These are phyloP conservation scores for Dactylorhiza incarnata DNA, from an alignment of 106 monocot species.

Conservation along the genomic window DNA sequence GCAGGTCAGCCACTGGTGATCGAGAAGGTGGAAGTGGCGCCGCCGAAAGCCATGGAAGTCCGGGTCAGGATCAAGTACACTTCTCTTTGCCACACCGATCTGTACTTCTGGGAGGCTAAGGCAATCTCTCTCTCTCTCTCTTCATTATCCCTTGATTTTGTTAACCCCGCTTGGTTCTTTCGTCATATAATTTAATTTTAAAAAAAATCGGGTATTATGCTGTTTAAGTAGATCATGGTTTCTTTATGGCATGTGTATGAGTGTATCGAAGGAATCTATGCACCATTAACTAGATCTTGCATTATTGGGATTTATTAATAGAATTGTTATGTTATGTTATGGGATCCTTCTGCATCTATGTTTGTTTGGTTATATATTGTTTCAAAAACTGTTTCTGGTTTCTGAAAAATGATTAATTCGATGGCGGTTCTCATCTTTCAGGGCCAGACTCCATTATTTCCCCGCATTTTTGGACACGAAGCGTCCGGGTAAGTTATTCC, in stretches of 20 bases:
- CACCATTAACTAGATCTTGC: too few species aligned
- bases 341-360: too few species aligned
- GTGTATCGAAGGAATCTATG: too few species aligned
- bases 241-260: too few species aligned
- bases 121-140: slow-evolving; percentile 7
- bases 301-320: too few species aligned
- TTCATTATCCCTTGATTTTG: background rate
- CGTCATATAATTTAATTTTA: too few species aligned
- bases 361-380: too few species aligned
- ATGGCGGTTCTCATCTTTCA: slow-evolving; percentile 4
- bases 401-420: too few species aligned
- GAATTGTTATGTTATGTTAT: too few species aligned
- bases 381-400: too few species aligned
- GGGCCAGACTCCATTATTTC: slow-evolving; percentile 41
- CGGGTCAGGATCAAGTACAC: slow-evolving; percentile 42
- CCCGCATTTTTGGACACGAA: slow-evolving; percentile 54
- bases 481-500: slow-evolving; percentile 34
- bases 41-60: slow-evolving; percentile 40
- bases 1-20: slow-evolving; percentile 48
- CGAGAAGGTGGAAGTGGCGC: slow-evolving; percentile 49
- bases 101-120: slow-evolving; percentile 58
- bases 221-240: too few species aligned
- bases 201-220: too few species aligned
- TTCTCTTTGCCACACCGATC: slow-evolving; percentile 56
- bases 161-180: background rate